These are phyloP conservation scores for Mangifera indica DNA, from an alignment of 345 rosid genomes.

Conservation along the genomic window DNA sequence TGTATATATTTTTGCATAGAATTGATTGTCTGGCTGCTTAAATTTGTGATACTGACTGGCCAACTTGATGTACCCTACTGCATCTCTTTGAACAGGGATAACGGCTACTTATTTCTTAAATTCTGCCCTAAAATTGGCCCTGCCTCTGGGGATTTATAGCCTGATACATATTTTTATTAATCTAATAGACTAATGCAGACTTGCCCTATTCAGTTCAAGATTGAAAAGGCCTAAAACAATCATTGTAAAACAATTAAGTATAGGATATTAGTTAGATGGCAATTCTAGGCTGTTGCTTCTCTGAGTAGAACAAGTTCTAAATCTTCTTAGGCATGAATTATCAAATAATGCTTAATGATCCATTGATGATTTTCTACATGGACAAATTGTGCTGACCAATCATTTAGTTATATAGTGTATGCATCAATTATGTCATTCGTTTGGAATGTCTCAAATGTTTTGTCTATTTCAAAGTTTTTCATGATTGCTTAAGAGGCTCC, in stretches of 20 bases:
- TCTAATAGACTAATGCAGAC: too few species aligned
- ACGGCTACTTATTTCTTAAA: background rate
- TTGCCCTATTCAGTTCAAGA: background rate
- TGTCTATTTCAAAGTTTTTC: background rate
- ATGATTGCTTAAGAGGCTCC: background rate
- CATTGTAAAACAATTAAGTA: background rate
- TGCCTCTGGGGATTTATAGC: too few species aligned
- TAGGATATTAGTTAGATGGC: background rate
- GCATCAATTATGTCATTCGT: background rate
- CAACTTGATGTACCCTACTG: constrained; percentile 5
- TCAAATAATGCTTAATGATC: background rate
- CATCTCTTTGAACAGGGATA: background rate
- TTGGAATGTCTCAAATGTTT: background rate
- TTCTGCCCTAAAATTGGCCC: background rate
- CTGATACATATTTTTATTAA: too few species aligned
- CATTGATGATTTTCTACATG: background rate
- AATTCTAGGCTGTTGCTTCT: background rate
- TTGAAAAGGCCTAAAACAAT: background rate
- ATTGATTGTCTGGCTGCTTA: constrained; percentile 6
- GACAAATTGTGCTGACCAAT: background rate
- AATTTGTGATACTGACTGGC: background rate
- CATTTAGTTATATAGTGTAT: background rate
- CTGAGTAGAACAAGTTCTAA: background rate
- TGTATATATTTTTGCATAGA: background rate
- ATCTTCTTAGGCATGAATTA: background rate